Base-by-base conservation (phyloP, 2,329 filamentous ascomycete species). In the Microdochium trichocladiopsis region DNA sequence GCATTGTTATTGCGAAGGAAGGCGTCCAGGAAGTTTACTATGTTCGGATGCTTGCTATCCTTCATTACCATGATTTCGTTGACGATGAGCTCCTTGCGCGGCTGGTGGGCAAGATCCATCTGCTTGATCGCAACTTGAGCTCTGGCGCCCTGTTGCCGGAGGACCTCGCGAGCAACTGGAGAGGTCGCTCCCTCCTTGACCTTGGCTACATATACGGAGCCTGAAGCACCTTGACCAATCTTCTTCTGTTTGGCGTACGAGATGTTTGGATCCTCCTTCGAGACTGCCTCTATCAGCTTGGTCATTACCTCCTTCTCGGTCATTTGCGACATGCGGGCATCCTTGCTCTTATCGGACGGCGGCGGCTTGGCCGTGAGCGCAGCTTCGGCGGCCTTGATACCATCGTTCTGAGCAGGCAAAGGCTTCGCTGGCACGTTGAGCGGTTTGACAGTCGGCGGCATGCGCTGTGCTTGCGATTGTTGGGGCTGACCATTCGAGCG, bases 11-110 rank as follows among this genome's bases (percentile, higher is more conserved):
- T 95, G 64, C 94, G 89, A 65, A 99, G 74, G 77, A 97, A 99
- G 3, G 93, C 92, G 62, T 99, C 94, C 31, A 99, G 76, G 74
- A 96, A 99, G 73, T 99, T 99, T 71, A 99, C 94, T 75, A 99
- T 99, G 71, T 99, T 99, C 55, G 88, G 86, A 70, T 99, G 94
- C 67, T 92, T 89, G 76, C 90, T 96, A 73, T 99, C 94, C 75
- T 97, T 96, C 94, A 99, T 99, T 55, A 99, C 94, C 75, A 99
- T 95, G 65, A 99, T 99, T 66, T 99, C 94, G 69, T 99, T 99
- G 51, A 99, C 94, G 65, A 99, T 99, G 64, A 99, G 76, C 72
- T 99, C 94, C 77, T 99, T 99, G 54, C 94, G 82, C 48, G 94
- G 94, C 70, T 99, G 94, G 66, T 95, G 94, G 50, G 93, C 90